Base-by-base conservation (phyloP, 306 rosid species). In the Citrullus amarus region DNA sequence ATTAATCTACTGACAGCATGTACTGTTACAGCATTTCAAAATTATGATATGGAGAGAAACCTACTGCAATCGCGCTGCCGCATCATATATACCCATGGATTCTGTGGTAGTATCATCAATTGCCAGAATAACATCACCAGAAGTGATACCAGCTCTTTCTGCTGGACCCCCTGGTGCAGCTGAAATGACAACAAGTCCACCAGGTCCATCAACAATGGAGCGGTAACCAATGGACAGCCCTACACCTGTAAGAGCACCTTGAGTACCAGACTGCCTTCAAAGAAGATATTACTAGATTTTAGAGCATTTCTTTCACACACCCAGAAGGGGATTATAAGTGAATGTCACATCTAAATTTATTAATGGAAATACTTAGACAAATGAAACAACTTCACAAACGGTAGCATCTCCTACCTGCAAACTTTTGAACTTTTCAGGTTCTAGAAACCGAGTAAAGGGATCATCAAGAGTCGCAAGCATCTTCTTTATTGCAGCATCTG, bases 221-320 rank as follows among this genome's bases (percentile, higher is more conserved):
- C 92, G 90, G 86, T 92, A 92, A 85, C 99, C 93, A 84, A 95
- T 92, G 34, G 99, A 95, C 82, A 95, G 79, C 76, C 99, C 99
- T 53, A 95, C 88, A 68, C 97, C 99, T 77, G 99, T 95, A 87
- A 95, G 86, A 81, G 97, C 87, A 16, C 96, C 97, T 87, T 81
- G 89, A 80, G 97, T 88, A 88, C 99, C 99, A 82, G 99, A 95
- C 99, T 92, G 96, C 93, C 97, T 92, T 92, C 90, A 91, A 86
- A 84, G 86, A 88, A 86, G 77, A 89, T 81, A 87, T 78, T 55
- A 78, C 76, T 58, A 84, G 60, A 67, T 85, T 79, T 85, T 77
- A 80, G 89, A 81, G 79, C 81, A 43, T 77, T 55, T 9, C 46
- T 60, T 53, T 30, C 60, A 51, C 18, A 51, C 15, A 44, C 8